Conservation (phyloP, 768 basidiomycete species). For the Rhodotorula graminis region DNA sequence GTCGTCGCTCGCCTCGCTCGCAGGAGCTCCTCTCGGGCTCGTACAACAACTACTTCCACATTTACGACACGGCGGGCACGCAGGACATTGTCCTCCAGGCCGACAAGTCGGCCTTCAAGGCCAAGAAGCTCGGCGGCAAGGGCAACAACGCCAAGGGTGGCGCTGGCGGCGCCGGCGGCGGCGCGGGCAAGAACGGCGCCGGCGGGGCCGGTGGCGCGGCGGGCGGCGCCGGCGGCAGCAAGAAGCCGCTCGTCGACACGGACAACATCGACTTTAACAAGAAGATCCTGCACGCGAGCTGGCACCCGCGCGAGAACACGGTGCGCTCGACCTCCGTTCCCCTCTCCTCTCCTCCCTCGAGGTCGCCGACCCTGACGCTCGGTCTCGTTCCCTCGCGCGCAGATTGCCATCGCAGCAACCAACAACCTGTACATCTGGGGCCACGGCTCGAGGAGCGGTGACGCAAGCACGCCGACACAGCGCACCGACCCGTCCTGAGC, state of each 20-base stretch:
- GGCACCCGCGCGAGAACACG: slow-evolving; percentile 98
- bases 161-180: slow-evolving; percentile 45
- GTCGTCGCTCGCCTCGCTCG: neutral
- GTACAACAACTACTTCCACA: slow-evolving; percentile 99
- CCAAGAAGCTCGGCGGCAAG: slow-evolving; percentile 89
- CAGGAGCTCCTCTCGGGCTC: slow-evolving; percentile 96
- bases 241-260: slow-evolving; percentile 79
- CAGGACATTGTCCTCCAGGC: slow-evolving; percentile 93
- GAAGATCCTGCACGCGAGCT: slow-evolving; percentile 87
- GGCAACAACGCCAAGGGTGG: slow-evolving; percentile 47
- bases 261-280: slow-evolving; percentile 72
- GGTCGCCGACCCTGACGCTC: neutral
- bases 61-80: slow-evolving; percentile 79
- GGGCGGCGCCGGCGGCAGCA: slow-evolving; percentile 49
- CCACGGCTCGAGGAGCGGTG: neutral
- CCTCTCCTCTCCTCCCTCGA: no score
- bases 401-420: slow-evolving; percentile 42
- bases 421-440: slow-evolving; percentile 77
- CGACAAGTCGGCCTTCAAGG: slow-evolving; percentile 98
- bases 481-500: neutral
- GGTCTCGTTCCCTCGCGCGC: neutral
- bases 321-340: slow-evolving; percentile 51
- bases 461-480: no score
- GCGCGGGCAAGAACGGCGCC: slow-evolving; percentile 7
- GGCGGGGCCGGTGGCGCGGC: neutral